phyloP scores from a whole-genome alignment of 805 yeast species.

The Metschnikowia hibisci region DNA sequence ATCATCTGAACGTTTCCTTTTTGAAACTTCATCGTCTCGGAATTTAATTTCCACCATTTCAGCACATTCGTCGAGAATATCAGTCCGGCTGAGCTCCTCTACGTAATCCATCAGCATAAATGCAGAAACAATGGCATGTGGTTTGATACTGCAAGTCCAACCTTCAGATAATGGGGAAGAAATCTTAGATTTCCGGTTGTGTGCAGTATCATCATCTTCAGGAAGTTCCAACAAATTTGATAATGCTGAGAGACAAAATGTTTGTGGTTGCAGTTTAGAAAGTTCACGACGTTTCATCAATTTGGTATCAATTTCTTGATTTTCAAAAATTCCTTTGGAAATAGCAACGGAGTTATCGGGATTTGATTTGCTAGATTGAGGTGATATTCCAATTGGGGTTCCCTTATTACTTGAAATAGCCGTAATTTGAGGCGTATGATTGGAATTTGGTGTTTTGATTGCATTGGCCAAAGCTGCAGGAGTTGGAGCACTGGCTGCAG shows the following conservation, averaged over 20 bases:
- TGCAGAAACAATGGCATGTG: constrained; percentile 42
- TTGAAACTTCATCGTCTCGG: constrained; percentile 9
- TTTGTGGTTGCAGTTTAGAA: constrained; percentile 42
- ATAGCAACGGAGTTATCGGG: constrained; percentile 8
- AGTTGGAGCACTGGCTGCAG: constrained; percentile 34
- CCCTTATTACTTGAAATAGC: constrained; percentile 36
- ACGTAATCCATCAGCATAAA: constrained; percentile 43
- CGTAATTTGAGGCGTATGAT: constrained; percentile 39
- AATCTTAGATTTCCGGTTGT: constrained; percentile 10
- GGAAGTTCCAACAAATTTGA: constrained; percentile 48
- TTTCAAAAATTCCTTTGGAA: constrained; percentile 22
- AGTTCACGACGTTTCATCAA: constrained; percentile 45
- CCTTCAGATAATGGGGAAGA: constrained; percentile 35
- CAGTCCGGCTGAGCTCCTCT: constrained; percentile 29
- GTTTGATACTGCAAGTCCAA: constrained; percentile 45
- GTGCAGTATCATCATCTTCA: constrained; percentile 20
- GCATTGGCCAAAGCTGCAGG: constrained; percentile 37
- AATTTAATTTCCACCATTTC: constrained; percentile 23
- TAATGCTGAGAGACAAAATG: constrained; percentile 48
- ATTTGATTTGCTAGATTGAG: constrained; percentile 14
- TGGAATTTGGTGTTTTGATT: constrained; percentile 43
- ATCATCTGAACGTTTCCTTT: constrained; percentile 21
- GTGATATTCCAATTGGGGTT: constrained; percentile 39
- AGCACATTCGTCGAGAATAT: constrained; percentile 16
- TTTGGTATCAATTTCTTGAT: constrained; percentile 36